These are phyloP conservation scores for Gossypium bickii DNA, from an alignment of 345 rosid species.

Conservation along the genomic window DNA sequence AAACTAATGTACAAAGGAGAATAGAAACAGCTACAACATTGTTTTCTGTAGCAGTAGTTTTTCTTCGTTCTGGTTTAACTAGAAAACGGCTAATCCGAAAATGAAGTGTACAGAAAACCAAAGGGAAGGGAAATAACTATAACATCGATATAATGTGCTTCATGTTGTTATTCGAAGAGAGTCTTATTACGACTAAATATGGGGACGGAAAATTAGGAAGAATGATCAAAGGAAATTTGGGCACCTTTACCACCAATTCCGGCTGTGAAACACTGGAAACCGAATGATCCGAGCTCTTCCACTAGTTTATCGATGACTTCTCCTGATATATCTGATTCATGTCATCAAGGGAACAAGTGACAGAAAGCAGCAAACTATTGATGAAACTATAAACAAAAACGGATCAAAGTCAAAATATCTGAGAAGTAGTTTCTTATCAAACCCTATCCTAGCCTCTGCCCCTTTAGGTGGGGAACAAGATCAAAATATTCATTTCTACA, in stretches of 20 bases:
- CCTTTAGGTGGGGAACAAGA: not conserved
- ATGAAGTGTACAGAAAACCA: not conserved
- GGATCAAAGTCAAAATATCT: not conserved
- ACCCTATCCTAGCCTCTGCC: not conserved
- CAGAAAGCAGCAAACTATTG: not conserved
- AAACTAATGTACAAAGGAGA: not conserved
- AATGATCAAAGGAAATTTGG: constrained; percentile 44
- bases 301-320: constrained; percentile 51
- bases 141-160: not conserved
- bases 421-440: too few species aligned
- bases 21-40: not conserved
- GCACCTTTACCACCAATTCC: constrained; percentile 81
- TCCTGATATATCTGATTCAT: constrained; percentile 45
- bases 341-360: constrained; percentile 37
- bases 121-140: not conserved
- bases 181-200: not conserved
- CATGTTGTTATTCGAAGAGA: not conserved
- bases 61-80: not conserved
- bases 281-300: constrained; percentile 63
- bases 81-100: not conserved
- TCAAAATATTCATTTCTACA: not conserved
- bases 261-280: constrained; percentile 77
- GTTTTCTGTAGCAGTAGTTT: not conserved
- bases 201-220: constrained; percentile 23
- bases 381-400: not conserved